Percentiles rank a stretch among this genome's conserved stretches.
These are phyloP conservation scores for Aspergillus taichungensis DNA, from an alignment of 495 filamentous ascomycete genomes.

Conservation along the genomic window DNA sequence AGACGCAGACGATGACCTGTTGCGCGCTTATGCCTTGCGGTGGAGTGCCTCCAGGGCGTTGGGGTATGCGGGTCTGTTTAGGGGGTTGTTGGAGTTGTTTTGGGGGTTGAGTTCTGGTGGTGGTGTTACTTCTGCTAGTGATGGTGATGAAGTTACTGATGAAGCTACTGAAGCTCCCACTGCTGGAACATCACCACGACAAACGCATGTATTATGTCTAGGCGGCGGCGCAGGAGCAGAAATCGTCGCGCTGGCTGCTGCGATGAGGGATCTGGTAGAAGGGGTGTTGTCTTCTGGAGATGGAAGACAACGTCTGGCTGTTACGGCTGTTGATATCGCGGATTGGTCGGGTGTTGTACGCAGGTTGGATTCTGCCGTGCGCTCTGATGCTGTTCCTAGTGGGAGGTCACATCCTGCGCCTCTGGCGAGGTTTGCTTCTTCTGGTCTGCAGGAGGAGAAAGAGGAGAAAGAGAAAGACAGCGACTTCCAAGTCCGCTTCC, in stretches of 20 bases:
- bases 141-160: slow-evolving; percentile 3
- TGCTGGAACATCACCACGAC: neutral
- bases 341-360: slow-evolving; percentile 59
- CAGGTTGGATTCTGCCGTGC: slow-evolving; percentile 38
- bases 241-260: slow-evolving; percentile 63
- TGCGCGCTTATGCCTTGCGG: slow-evolving; percentile 74
- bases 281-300: neutral
- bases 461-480: slow-evolving; percentile 27
- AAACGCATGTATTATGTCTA: slow-evolving; percentile 51
- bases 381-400: slow-evolving; percentile 21
- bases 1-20: slow-evolving; percentile 47
- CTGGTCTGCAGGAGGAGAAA: slow-evolving; percentile 30
- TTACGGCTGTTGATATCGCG: slow-evolving; percentile 72
- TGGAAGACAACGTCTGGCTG: slow-evolving; percentile 24
- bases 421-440: slow-evolving; percentile 23
- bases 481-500: slow-evolving; percentile 41
- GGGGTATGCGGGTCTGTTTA: slow-evolving; percentile 64
- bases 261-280: slow-evolving; percentile 38
- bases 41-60: slow-evolving; percentile 81
- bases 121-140: neutral
- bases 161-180: neutral
- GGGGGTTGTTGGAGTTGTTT: slow-evolving; percentile 24
- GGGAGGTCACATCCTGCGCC: slow-evolving; percentile 44
- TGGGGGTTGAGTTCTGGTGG: slow-evolving; percentile 18
- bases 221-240: slow-evolving; percentile 87